Evolutionary conservation across 179 eudicot genomes (phyloP).

Genomic region (Spergularia azorica): DNA sequence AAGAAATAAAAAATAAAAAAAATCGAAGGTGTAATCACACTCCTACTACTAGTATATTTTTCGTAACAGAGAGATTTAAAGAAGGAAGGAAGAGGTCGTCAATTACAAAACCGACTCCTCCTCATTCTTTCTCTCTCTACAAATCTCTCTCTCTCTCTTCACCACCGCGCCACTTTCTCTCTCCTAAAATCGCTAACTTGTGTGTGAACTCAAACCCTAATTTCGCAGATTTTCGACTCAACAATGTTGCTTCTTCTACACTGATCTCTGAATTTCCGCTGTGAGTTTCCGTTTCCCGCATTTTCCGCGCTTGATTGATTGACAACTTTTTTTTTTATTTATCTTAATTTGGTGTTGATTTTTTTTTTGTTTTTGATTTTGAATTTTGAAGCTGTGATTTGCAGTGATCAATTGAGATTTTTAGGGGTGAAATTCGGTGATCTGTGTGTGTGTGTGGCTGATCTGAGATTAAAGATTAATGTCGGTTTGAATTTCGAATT

Average conservation of each 20-base stretch:
- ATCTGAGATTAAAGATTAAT: slow-evolving; percentile 25
- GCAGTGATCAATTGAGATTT: neutral
- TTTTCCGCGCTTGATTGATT: slow-evolving; percentile 9
- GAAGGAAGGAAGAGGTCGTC: slow-evolving; percentile 9
- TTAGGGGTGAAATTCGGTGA: slow-evolving; percentile 15
- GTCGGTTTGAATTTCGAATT: neutral
- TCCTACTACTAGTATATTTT: too few relatives aligned
- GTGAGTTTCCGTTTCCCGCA: slow-evolving; percentile 10
- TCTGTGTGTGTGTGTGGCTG: slow-evolving; percentile 15
- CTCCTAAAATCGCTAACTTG: neutral
- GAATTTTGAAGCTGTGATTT: slow-evolving; percentile 17
- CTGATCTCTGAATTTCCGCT: slow-evolving; percentile 18
- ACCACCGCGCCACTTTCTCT: neutral
- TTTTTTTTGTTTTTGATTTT: neutral
- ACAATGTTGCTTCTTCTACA: slow-evolving; percentile 25
- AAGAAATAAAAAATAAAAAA: too few relatives aligned
- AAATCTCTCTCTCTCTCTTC: too few relatives aligned
- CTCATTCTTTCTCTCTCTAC: slow-evolving; percentile 2
- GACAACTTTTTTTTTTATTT: too few relatives aligned
- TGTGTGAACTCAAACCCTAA: slow-evolving; percentile 28
- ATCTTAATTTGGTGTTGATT: too few relatives aligned
- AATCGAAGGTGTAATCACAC: too few relatives aligned
- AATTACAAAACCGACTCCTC: slow-evolving; percentile 27
- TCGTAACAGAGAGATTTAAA: neutral
- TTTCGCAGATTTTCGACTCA: slow-evolving; percentile 2